Evolutionary conservation across 768 basidiomycete species (phyloP), one percentile per base, ranked within the genome.

Genomic region (Tulasnella calospora): DNA sequence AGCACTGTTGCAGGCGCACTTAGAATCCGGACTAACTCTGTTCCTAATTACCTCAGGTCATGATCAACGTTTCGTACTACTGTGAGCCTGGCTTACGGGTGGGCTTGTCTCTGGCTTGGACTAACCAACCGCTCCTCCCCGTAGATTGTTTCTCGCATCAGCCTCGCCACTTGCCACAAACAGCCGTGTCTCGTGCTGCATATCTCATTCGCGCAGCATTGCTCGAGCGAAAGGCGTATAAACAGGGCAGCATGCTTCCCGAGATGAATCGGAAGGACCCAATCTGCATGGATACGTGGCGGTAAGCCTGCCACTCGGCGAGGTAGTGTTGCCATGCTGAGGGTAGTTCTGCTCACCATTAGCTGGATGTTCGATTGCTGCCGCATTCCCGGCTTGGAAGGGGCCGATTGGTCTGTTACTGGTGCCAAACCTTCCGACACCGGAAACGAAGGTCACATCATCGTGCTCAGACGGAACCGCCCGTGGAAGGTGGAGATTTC

Each of bases 361-460:
- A 93, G 93, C 73, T 95, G 94, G 94, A 94, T 95, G 94, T 95
- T 95, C 81, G 94, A 95, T 83, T 94, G 93, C 83, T 93, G 90
- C 80, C 92, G 94, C 77, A 86, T 95, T 27, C 94, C 94, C 2
- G 92, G 92, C 1, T 83, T 86, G 13, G 88, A 91, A 69, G 92
- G 92, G 23, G 84, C 90, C 4, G 96, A 98, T 83, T 93, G 93
- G 89, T 90, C 91, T 80, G 85, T 91, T 27, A 89, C 90, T 21
- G 89, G 93, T 80, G 90, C 93, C 0, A 85, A 88, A 73, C 83
- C 85, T 13, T 88, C 87, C 23, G 90, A 91, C 51, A 80, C 81
- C 7, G 91, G 90, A 13, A 86, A 90, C 73, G 87, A 89, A 27
- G 94, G 94, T 0, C 94, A 96, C 83, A 88, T 98, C 79, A 86